Evolutionary conservation across 139 green algal species (phyloP).

Genomic region (Chlamydomonas incerta): DNA sequence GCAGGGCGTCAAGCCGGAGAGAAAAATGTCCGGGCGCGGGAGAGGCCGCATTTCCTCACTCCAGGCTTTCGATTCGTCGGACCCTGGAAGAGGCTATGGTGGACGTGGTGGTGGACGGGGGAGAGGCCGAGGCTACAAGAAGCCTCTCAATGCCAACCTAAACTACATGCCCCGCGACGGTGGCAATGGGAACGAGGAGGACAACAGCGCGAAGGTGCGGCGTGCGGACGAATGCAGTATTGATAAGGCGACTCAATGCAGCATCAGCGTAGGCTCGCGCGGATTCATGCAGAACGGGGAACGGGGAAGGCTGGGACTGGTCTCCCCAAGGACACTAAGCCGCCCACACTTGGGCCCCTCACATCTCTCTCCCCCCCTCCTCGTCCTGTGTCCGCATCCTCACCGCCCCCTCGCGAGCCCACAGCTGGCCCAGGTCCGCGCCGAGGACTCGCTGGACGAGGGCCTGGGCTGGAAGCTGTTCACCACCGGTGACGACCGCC

Average conservation of each 20-base stretch:
- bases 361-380: background rate
- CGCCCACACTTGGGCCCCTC: too few species aligned
- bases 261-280: too few species aligned
- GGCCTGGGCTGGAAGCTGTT: conserved; percentile 83
- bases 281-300: too few species aligned
- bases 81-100: background rate
- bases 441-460: conserved; percentile 77
- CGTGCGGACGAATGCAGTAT: too few species aligned
- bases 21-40: conserved; percentile 7
- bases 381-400: background rate
- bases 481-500: conserved; percentile 72
- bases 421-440: conserved; percentile 62
- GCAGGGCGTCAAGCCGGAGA: background rate
- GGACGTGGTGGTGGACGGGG: background rate
- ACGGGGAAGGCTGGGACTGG: too few species aligned
- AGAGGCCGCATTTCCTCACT: conserved; percentile 17
- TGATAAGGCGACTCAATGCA: too few species aligned
- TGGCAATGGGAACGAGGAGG: conserved; percentile 10
- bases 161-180: conserved; percentile 16
- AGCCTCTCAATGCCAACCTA: conserved; percentile 23
- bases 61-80: conserved; percentile 32
- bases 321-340: too few species aligned
- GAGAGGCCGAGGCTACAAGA: conserved; percentile 12
- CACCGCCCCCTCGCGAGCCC: background rate
- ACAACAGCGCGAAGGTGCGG: conserved; percentile 31